Conservation (phyloP, 1,284 basidiomycete genomes). For the Moesziomyces aphidis region DNA sequence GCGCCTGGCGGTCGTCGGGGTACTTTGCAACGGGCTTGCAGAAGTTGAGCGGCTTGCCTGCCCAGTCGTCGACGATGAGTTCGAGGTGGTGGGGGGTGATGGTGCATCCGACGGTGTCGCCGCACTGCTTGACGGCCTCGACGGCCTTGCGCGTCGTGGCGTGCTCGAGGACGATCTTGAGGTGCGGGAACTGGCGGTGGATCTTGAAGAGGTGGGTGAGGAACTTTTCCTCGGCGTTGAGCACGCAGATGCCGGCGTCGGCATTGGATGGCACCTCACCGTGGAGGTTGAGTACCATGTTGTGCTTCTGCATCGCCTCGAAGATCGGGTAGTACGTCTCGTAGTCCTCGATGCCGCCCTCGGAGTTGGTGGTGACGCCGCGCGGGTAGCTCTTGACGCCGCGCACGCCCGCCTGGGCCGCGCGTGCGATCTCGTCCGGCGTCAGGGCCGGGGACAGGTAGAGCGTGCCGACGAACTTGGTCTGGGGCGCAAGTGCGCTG, state of each 20-base stretch:
- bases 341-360: constrained; percentile 96
- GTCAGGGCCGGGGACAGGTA: constrained; percentile 93
- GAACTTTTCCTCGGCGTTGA: constrained; percentile 94
- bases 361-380: constrained; percentile 97
- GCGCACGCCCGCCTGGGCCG: constrained; percentile 67
- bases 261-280: constrained; percentile 96
- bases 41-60: constrained; percentile 93
- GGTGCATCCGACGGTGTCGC: constrained; percentile 88
- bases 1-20: constrained; percentile 87
- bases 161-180: constrained; percentile 97
- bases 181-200: constrained; percentile 85
- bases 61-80: constrained; percentile 96
- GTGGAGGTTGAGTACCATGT: constrained; percentile 95
- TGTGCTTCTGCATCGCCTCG: constrained; percentile 90
- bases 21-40: constrained; percentile 99
- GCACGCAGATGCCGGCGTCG: constrained; percentile 83
- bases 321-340: constrained; percentile 94
- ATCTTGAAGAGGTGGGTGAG: constrained; percentile 87
- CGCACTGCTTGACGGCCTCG: constrained; percentile 73
- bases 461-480: constrained; percentile 93
- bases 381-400: constrained; percentile 98
- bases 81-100: constrained; percentile 97
- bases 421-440: constrained; percentile 89
- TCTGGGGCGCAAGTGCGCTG: constrained; percentile 79
- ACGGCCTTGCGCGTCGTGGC: constrained; percentile 97